A percentile compares a stretch with the other conserved stretches of the same genome.
phyloP scores from a whole-genome alignment of 1,284 basidiomycete species.

The Melampsora medusae region DNA sequence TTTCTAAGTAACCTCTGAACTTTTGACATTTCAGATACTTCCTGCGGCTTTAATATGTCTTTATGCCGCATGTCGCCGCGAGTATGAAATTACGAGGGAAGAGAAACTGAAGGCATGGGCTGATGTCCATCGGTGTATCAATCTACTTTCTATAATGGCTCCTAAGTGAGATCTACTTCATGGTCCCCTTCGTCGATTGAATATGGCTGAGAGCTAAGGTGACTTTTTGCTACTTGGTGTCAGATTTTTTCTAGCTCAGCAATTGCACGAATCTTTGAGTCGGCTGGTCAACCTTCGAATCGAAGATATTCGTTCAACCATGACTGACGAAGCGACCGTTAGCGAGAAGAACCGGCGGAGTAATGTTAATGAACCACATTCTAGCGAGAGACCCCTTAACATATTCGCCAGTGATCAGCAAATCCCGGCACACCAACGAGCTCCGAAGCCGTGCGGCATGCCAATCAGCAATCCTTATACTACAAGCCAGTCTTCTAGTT shows the following conservation, averaged over 20 bases:
- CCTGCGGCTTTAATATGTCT: constrained; percentile 13
- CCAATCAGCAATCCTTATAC: not conserved
- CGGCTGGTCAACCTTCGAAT: not conserved
- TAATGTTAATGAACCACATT: not conserved
- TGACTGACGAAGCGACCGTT: not conserved
- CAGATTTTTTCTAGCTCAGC: constrained; percentile 7
- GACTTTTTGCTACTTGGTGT: not conserved
- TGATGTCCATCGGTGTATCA: constrained; percentile 25
- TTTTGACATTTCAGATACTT: constrained; percentile 4
- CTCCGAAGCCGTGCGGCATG: not conserved
- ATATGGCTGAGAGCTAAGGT: too few species aligned
- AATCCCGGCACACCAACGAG: not conserved
- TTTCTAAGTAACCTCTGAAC: not conserved
- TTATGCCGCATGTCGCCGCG: constrained; percentile 4
- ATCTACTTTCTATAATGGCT: constrained; percentile 6
- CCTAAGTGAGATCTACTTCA: constrained; percentile 3
- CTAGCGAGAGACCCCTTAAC: not conserved
- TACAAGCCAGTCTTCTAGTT: not conserved
- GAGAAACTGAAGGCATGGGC: constrained; percentile 26
- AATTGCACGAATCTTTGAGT: not conserved
- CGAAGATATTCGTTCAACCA: not conserved
- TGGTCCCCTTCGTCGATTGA: too few species aligned
- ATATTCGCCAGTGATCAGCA: not conserved
- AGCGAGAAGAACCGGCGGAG: not conserved
- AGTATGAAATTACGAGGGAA: not conserved